Conservation (phyloP, 495 filamentous ascomycete genomes). For the Evernia prunastri region DNA sequence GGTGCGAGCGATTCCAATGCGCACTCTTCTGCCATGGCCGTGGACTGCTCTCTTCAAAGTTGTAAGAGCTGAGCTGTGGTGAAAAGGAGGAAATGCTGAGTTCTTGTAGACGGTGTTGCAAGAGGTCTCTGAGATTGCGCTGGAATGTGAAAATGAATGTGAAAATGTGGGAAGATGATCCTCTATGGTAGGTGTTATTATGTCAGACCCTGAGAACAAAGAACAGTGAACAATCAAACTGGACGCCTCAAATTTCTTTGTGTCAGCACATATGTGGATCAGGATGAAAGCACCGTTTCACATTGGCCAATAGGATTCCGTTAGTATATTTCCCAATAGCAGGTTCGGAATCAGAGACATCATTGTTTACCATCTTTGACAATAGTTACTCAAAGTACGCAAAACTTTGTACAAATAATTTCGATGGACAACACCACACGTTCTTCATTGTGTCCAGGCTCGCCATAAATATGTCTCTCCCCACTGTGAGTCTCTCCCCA, state of each 20-base stretch:
- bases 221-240: not conserved
- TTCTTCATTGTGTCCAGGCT: no score
- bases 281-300: no score
- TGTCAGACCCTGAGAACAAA: not conserved
- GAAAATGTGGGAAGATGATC: not conserved
- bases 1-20: slow-evolving; percentile 6
- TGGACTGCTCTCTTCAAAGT: not conserved
- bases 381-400: no score
- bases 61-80: not conserved
- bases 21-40: not conserved
- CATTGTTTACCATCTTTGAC: no score
- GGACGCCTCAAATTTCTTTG: not conserved
- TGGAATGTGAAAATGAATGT: not conserved
- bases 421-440: no score
- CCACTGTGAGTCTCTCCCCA: no score
- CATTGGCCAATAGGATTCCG: no score
- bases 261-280: not conserved
- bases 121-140: no score
- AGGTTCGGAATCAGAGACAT: no score
- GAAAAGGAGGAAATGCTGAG: not conserved
- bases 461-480: no score
- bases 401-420: no score
- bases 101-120: not conserved
- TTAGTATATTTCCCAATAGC: no score
- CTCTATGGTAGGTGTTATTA: not conserved